phyloP scores from a whole-genome alignment of 371 early-diverging fungal species.

The Batrachochytrium dendrobatidis region DNA sequence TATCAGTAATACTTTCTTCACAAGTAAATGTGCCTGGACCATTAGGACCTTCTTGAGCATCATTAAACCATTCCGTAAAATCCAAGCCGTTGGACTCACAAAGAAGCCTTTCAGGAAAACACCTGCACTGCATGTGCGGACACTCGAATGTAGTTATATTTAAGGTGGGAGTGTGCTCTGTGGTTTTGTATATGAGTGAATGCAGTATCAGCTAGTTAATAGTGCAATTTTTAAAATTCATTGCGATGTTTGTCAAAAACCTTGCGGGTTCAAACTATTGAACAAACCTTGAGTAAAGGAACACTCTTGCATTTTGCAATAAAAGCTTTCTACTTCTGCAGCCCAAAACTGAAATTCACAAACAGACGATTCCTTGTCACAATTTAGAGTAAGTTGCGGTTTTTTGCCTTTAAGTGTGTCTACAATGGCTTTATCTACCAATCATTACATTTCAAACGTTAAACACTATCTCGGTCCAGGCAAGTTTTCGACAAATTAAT shows the following conservation, averaged over 20 bases:
- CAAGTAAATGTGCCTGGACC: constrained; percentile 42
- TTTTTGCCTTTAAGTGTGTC: constrained; percentile 21
- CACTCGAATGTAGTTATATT: constrained; percentile 32
- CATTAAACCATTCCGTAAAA: constrained; percentile 27
- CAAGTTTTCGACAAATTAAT: not conserved
- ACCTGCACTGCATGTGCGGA: constrained; percentile 44
- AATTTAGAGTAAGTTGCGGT: constrained; percentile 28
- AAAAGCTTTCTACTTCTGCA: constrained; percentile 29
- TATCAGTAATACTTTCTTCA: constrained; percentile 10
- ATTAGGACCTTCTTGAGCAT: constrained; percentile 48
- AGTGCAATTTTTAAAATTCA: not conserved
- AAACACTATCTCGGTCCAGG: not conserved
- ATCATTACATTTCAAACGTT: not conserved
- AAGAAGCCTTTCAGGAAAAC: constrained; percentile 49
- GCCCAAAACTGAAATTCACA: constrained; percentile 40
- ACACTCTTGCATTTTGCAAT: constrained; percentile 28
- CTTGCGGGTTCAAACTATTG: not conserved
- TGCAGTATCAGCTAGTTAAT: constrained; percentile 17
- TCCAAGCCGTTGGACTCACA: constrained; percentile 51
- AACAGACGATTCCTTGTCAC: constrained; percentile 10
- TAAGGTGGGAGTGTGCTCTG: constrained; percentile 38
- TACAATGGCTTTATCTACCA: constrained; percentile 26
- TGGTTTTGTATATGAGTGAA: constrained; percentile 36
- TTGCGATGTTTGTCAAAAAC: not conserved
- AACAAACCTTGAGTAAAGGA: constrained; percentile 14